A percentile compares a stretch with the other conserved stretches of the same genome.
These are phyloP conservation scores for Saccharum officinarum DNA, from an alignment of 176 grass and related monocot genomes.

Conservation along the genomic window DNA sequence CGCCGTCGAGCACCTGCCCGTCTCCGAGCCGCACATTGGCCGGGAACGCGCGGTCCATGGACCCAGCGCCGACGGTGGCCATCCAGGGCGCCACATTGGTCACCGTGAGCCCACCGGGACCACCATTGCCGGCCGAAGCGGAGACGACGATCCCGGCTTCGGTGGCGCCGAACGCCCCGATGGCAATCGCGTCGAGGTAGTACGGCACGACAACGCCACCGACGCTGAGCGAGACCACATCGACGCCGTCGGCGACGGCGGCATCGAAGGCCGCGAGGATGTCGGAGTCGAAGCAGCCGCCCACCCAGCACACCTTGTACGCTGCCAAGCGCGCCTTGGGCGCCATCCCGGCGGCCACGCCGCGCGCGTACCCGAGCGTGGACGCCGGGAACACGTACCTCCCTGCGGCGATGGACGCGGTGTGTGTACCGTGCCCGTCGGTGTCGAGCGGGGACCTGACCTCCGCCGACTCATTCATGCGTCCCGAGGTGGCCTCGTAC, in stretches of 20 bases:
- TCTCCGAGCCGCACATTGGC: constrained; percentile 76
- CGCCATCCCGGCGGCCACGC: constrained; percentile 95
- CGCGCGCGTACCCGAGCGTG: constrained; percentile 84
- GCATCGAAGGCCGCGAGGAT: constrained; percentile 95
- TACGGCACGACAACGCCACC: constrained; percentile 89
- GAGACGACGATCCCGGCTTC: constrained; percentile 92
- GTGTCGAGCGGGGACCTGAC: constrained; percentile 76
- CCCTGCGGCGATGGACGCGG: constrained; percentile 82
- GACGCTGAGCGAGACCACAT: constrained; percentile 84
- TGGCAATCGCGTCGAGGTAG: constrained; percentile 88
- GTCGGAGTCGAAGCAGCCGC: constrained; percentile 92
- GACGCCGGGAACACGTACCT: constrained; percentile 95
- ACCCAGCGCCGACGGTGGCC: constrained; percentile 81
- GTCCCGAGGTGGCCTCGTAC: constrained; percentile 82
- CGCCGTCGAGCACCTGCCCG: constrained; percentile 68
- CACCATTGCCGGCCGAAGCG: constrained; percentile 84
- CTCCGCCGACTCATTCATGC: constrained; percentile 87
- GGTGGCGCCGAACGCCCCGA: constrained; percentile 79
- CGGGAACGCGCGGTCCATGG: constrained; percentile 94
- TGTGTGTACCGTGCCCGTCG: constrained; percentile 88
- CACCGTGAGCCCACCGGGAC: constrained; percentile 74
- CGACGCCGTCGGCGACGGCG: constrained; percentile 76
- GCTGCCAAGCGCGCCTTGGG: constrained; percentile 86
- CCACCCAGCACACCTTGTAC: constrained; percentile 91
- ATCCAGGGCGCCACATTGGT: constrained; percentile 97